phyloP scores from a whole-genome alignment of 2,329 filamentous ascomycete genomes.

The Botryotinia calthae region DNA sequence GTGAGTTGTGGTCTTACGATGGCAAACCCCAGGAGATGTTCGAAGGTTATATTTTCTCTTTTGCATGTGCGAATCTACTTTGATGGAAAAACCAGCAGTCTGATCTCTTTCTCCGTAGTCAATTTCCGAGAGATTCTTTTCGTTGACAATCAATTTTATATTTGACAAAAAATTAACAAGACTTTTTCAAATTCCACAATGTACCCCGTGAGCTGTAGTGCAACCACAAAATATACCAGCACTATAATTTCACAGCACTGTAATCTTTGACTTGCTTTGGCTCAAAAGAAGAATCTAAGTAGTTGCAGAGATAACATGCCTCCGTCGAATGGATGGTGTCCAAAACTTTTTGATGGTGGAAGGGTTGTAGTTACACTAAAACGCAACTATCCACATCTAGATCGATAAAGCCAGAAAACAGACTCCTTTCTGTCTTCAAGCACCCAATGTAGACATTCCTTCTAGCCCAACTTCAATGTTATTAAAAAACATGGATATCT shows the following conservation, averaged over 20 bases:
- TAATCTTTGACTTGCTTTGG: background rate
- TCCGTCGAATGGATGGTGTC: fast-evolving
- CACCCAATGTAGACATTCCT: fast-evolving
- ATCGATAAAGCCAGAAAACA: background rate
- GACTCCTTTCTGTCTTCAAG: background rate
- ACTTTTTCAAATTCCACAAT: background rate
- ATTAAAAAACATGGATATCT: background rate
- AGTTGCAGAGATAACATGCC: background rate
- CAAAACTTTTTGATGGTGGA: fast-evolving
- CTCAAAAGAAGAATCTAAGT: fast-evolving
- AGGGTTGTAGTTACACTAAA: background rate
- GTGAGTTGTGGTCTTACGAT: background rate
- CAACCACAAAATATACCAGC: background rate
- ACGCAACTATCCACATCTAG: background rate
- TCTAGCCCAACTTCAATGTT: fast-evolving
- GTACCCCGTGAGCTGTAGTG: fast-evolving
- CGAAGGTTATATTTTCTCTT: background rate
- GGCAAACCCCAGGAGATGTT: background rate
- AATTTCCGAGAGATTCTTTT: background rate
- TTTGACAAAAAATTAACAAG: background rate
- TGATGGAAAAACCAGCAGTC: background rate
- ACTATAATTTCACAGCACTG: background rate
- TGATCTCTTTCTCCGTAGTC: no score
- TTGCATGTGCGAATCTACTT: background rate
- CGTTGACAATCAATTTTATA: background rate